Evolutionary conservation across 2,329 filamentous ascomycete species (phyloP).

Genomic region (Macroventuria anomochaeta): DNA sequence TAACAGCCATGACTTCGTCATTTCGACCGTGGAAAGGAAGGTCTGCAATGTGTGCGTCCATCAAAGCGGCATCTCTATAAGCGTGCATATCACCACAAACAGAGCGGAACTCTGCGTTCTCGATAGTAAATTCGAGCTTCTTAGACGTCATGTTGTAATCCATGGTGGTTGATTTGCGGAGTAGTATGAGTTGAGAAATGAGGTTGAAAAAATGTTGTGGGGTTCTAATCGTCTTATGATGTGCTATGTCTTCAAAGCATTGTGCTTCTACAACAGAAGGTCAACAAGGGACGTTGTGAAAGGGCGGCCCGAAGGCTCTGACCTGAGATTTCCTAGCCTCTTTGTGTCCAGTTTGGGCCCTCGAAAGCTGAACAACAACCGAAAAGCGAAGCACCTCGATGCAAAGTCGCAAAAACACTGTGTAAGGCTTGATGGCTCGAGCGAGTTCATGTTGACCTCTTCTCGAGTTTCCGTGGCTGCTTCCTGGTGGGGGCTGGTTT

Average conservation of each 20-base stretch:
- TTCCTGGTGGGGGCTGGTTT: constrained; percentile 5
- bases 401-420: not conserved
- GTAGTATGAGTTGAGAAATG: not conserved
- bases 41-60: constrained; percentile 17
- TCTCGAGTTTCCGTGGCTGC: constrained; percentile 24
- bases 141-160: not conserved
- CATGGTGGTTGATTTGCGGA: not conserved
- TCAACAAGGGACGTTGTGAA: not conserved
- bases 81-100: constrained; percentile 28
- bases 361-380: not conserved
- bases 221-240: not conserved
- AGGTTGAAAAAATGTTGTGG: not conserved
- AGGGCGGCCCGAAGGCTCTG: not conserved
- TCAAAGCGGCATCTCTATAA: constrained; percentile 20
- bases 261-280: not conserved
- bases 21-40: constrained; percentile 15
- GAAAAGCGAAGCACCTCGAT: not conserved
- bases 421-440: not conserved
- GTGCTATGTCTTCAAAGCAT: not conserved
- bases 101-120: constrained; percentile 13
- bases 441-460: constrained; percentile 2
- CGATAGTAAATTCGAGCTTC: not conserved
- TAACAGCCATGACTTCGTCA: constrained; percentile 16
- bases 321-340: too few species aligned
- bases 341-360: too few species aligned